Base-by-base conservation (phyloP, 768 basidiomycete species). In the Pisolithus tinctorius region DNA sequence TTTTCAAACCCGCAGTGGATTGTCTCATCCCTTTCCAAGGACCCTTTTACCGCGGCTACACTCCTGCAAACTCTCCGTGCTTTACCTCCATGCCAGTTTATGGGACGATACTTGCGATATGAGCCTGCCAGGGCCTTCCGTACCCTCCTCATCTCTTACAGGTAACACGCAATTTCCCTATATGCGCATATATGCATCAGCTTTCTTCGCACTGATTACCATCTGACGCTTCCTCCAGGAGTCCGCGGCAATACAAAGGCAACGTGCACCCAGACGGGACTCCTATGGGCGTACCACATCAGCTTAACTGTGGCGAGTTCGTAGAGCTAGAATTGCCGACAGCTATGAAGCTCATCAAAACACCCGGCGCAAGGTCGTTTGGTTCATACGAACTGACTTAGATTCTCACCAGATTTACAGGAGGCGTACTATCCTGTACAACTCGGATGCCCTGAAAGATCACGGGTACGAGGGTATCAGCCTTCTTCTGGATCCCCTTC, bases 91-190 rank as follows among this genome's bases (percentile, higher is more conserved):
- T 80, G 77, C 58, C 83, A 75, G 10, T 88, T 89, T 62, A 67
- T 87, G 57, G 89, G 89, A 45, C 78, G 87, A 39, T 72, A 73
- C 51, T 69, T 92, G 55, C 88, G 89, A 41, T 90, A 82, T 54
- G 89, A 92, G 56, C 80, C 78, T 23, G 88, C 89, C 13, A 79
- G 86, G 53, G 86, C 87, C 13, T 84, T 83, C 58, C 78, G 85
- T 56, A 81, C 86, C 30, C 70, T 92, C 20, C 71, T 87, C 50
- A 71, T 92, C 47, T 90, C 89, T 25, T 90, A 87, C 65, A 75
- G 85, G 86, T 83, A 54, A 44, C 69, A 59, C 26, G 41, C 13
- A 6, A 39, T 20, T 40, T 44, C 34, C 47, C 29, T 55, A 58
- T 61, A 60, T 59, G 56, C 56, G 26, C 52, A 40, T 48, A 6